Base-by-base conservation (phyloP, 2,329 filamentous ascomycete genomes). In the Polytolypa hystricis region DNA sequence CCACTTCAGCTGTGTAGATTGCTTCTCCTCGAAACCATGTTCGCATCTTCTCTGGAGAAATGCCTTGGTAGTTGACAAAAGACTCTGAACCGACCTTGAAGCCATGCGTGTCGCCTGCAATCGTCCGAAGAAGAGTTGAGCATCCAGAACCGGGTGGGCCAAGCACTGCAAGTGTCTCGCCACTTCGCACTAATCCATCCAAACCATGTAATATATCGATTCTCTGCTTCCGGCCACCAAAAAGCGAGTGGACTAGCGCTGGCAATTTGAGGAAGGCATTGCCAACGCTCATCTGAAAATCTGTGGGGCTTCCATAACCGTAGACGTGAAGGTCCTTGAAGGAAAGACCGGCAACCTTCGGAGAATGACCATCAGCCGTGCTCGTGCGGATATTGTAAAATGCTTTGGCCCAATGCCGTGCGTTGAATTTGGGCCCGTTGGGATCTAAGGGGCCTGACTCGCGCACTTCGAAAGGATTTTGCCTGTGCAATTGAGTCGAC, bases 1-100 rank as follows among this genome's bases (percentile, higher is more conserved):
- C 86, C 44, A 91, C 84, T 55, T 89, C 83, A 47, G 83, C 77
- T 51, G 85, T 89, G 63, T 93, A 93, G 4, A 89, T 78, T 1
- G 81, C 79, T 61, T 93, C 84, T 34, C 84, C 84, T 17, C 84
- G 73, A 56, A 84, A 93, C 34, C 71, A 66, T 51, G 79, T 72
- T 46, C 19, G 14, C 27, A 42, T 40, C 16, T 37, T 17, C 17
- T 27, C 14, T 9, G 33, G 12, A 6, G 31, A 15, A 49, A 60
- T 57, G 17, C 60, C 61, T 36, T 89, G 80, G 52, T 91, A 93
- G 61, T 93, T 87, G 53, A 93, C 75, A 43, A 82, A 74, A 0
- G 81, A 79, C 8, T 66, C 62, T 3, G 79, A 61, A 32, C 84
- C 80, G 9, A 91, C 67, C 46, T 71, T 74, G 47, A 91, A 79